phyloP scores from a whole-genome alignment of 1,139 yeast genomes.

The Wickerhamiella infanticola region DNA sequence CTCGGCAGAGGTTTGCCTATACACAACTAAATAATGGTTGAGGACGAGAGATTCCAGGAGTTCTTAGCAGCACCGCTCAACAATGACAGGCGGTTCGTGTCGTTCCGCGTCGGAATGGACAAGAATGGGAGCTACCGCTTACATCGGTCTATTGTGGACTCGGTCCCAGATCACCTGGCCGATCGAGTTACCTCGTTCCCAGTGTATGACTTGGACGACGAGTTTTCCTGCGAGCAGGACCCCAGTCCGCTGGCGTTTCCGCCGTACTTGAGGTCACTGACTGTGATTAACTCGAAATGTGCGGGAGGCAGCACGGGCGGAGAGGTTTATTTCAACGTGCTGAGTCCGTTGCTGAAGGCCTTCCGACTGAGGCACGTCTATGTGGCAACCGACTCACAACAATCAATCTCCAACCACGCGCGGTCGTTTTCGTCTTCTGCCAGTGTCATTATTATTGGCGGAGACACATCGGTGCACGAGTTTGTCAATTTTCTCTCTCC shows the following conservation, averaged over 20 bases:
- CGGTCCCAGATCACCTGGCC: not conserved
- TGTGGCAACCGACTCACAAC: conserved; percentile 22
- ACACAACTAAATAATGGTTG: not conserved
- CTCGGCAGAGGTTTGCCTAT: not conserved
- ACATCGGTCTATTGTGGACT: not conserved
- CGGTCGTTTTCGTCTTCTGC: conserved; percentile 19
- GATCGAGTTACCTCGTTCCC: not conserved
- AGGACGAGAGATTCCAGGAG: not conserved
- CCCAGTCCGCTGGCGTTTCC: conserved; percentile 8
- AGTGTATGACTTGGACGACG: not conserved
- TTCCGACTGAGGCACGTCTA: conserved; percentile 23
- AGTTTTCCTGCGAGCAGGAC: not conserved
- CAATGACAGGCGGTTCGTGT: not conserved
- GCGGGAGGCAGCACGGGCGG: conserved; percentile 20
- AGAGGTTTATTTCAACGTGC: conserved; percentile 18
- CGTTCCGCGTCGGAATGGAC: not conserved
- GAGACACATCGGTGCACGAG: conserved; percentile 76
- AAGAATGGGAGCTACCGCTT: not conserved
- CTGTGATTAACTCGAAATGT: conserved; percentile 23
- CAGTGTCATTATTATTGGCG: conserved; percentile 54
- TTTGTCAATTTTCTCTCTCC: conserved; percentile 40
- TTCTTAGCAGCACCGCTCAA: not conserved
- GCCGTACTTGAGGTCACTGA: conserved; percentile 18
- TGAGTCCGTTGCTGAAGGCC: conserved; percentile 22
- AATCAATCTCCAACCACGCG: conserved; percentile 22